Evolutionary conservation across 2,329 filamentous ascomycete species (phyloP).

Genomic region (Aspergillus floridensis): DNA sequence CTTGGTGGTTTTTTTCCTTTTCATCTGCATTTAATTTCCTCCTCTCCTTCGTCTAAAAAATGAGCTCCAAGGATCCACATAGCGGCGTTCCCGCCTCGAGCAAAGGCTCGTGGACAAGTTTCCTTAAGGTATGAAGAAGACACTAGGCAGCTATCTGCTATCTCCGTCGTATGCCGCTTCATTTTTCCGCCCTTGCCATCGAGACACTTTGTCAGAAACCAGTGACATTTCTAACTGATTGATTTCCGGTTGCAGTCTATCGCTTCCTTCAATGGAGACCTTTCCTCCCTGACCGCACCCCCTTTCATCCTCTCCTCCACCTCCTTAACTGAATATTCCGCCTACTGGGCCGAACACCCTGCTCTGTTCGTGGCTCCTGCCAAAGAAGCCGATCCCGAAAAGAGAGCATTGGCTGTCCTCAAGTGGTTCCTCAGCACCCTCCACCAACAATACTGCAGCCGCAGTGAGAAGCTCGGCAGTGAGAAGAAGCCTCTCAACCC

Average conservation of each 20-base stretch:
- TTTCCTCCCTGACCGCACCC: constrained; percentile 75
- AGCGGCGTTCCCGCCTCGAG: constrained; percentile 41
- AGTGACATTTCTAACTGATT: constrained; percentile 2
- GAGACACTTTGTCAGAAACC: not conserved
- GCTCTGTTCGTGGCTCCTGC: constrained; percentile 77
- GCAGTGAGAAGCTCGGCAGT: constrained; percentile 78
- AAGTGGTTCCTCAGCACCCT: constrained; percentile 95
- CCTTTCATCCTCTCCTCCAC: constrained; percentile 79
- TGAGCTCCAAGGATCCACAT: constrained; percentile 41
- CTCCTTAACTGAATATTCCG: constrained; percentile 75
- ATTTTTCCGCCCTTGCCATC: not conserved
- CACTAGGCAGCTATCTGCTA: not conserved
- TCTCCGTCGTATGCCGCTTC: not conserved
- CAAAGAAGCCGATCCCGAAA: constrained; percentile 72
- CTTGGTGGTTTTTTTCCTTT: not conserved
- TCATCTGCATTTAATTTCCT: not conserved
- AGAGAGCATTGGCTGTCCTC: constrained; percentile 80
- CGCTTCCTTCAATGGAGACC: constrained; percentile 77
- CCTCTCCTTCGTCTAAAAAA: constrained; percentile 12
- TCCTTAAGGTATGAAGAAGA: constrained; percentile 42
- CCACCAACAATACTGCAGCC: constrained; percentile 75
- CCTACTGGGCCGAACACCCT: constrained; percentile 80
- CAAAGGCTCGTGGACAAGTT: constrained; percentile 48
- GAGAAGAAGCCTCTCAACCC: constrained; percentile 99
- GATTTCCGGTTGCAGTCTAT: constrained; percentile 54